Percentiles rank a stretch among this genome's conserved stretches.
These are phyloP conservation scores for Hirschfeldia incana DNA, from an alignment of 345 rosid species.

Conservation along the genomic window DNA sequence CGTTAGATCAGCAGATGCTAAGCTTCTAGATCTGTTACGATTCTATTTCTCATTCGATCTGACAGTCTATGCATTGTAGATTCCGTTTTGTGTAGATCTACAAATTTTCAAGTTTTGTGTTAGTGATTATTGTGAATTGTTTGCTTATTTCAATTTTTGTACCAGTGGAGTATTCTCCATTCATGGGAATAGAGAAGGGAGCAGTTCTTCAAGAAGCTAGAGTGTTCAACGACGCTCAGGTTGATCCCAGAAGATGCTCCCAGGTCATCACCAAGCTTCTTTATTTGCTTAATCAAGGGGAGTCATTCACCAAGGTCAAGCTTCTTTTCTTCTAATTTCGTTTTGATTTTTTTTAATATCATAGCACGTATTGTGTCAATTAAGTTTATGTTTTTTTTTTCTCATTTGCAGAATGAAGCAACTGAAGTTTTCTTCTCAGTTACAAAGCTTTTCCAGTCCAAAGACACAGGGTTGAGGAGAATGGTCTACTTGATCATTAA, in stretches of 20 bases:
- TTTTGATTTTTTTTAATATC: background rate
- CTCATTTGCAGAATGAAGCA: conserved; percentile 66
- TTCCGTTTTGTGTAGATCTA: conserved; percentile 12
- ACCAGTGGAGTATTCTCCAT: conserved; percentile 87
- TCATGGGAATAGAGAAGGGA: conserved; percentile 94
- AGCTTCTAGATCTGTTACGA: background rate
- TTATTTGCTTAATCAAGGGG: conserved; percentile 95
- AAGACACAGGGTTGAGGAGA: conserved; percentile 90
- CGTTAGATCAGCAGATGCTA: conserved; percentile 43
- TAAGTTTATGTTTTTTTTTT: conserved; percentile 1
- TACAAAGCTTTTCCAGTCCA: conserved; percentile 95
- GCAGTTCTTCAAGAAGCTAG: conserved; percentile 99
- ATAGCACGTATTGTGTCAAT: background rate
- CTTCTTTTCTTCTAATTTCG: background rate
- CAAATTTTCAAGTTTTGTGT: background rate
- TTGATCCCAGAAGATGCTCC: conserved; percentile 96
- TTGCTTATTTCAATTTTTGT: background rate
- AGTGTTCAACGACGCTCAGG: conserved; percentile 96
- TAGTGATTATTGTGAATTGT: background rate
- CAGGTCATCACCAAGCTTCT: conserved; percentile 99
- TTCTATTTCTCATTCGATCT: background rate
- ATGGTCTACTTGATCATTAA: conserved; percentile 98
- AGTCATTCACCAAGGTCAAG: conserved; percentile 79
- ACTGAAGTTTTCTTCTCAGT: conserved; percentile 95
- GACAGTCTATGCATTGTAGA: background rate